Base-by-base conservation (phyloP, 371 early-diverging fungal genomes). In the Mortierella sp. region DNA sequence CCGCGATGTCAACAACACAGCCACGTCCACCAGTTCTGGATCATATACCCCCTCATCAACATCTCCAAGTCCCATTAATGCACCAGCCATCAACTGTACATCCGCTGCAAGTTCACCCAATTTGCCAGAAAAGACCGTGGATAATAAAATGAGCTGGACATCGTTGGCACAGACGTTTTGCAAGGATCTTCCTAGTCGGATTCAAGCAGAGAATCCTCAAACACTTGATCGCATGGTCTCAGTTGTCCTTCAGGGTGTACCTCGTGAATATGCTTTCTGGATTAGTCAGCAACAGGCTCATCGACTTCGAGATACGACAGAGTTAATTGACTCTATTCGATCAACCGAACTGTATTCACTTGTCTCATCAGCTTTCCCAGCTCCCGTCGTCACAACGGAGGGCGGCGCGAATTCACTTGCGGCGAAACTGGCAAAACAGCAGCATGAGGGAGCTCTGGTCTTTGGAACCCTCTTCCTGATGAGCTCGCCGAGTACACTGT, bases 391-490 rank as follows among this genome's bases (percentile, higher is more conserved):
- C 13, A 6, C 57, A 0, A 24, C 16, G 13, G 57, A 45, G 1
- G 38, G 28, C 45, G 50, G 40, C 0, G 33, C 24, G 4, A 22
- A 62, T 33, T 55, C 67, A 21, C 67, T 22, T 13, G 69, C 72
- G n/a, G 65, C 38, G 28, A 69, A 43, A 21, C 19, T 72, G 45
- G 63, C 33, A 19, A 16, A 28, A 22, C 67, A 78, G 41, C 74
- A 71, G 36, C 76, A 73, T 38, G 83, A 84, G 36, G 72, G 69
- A 4, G 78, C 76, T 0, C 52, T 81, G 48, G 77, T 80, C 13
- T 83, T 83, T 59, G 85, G 77, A 10, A 84, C 84, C 9, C 53
- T 85, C 15, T 82, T 85, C 63, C 36, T 85, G 50, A 73, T 85
- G 73, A 73, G 77, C 21, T 70, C 76, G 3, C 85, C 85, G 4